Conservation (phyloP, 495 filamentous ascomycete genomes). For the Penicillium alfredii region DNA sequence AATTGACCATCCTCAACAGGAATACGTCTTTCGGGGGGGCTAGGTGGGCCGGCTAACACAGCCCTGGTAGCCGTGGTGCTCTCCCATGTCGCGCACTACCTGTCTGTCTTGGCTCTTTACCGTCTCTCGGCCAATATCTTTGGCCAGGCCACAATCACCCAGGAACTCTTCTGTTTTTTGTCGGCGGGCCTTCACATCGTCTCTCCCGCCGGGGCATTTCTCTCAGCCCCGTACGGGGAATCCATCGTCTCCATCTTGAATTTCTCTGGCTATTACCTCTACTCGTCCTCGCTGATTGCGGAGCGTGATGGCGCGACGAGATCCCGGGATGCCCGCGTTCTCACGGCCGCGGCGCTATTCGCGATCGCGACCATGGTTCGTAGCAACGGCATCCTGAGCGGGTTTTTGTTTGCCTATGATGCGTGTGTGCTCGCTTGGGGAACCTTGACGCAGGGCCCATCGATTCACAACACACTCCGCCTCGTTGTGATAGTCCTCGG, state of each 20-base stretch:
- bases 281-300: conserved; percentile 50
- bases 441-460: conserved; percentile 26
- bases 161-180: conserved; percentile 52
- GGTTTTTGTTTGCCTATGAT: conserved; percentile 62
- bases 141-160: conserved; percentile 18
- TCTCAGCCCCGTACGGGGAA: conserved; percentile 84
- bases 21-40: conserved; percentile 19
- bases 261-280: conserved; percentile 66
- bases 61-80: conserved; percentile 55
- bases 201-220: conserved; percentile 81
- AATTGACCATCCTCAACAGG: too few relatives aligned
- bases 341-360: conserved; percentile 62
- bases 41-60: conserved; percentile 18
- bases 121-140: conserved; percentile 41
- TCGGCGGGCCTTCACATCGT: conserved; percentile 71
- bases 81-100: conserved; percentile 66
- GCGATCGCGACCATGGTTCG: conserved; percentile 68
- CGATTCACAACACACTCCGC: conserved; percentile 30
- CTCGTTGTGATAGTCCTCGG: conserved; percentile 53
- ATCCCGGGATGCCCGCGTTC: conserved; percentile 40
- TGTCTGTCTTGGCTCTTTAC: conserved; percentile 68
- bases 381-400: conserved; percentile 84
- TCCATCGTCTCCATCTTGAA: conserved; percentile 71
- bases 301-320: conserved; percentile 14
- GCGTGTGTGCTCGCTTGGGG: conserved; percentile 28